Percentiles rank a stretch among this genome's conserved stretches.
These are phyloP conservation scores for Hypocrella siamensis DNA, from an alignment of 2,329 filamentous ascomycete species.

Conservation along the genomic window DNA sequence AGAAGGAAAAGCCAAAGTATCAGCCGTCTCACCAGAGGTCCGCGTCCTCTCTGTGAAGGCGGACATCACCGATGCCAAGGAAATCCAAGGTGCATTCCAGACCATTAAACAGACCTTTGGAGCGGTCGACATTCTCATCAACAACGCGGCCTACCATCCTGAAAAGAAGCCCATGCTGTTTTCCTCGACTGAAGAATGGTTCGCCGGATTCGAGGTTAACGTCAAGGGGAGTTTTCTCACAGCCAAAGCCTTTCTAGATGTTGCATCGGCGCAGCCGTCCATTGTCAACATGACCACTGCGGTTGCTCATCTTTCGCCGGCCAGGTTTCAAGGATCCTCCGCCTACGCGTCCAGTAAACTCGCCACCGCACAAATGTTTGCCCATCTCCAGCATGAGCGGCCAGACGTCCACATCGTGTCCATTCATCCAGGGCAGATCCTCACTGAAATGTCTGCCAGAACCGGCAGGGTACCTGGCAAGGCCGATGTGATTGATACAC, in stretches of 20 bases:
- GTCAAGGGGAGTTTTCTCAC: constrained; percentile 9
- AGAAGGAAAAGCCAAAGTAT: constrained; percentile 2
- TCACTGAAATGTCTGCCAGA: too few relatives aligned
- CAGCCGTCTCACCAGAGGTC: neutral
- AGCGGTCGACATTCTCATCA: constrained; percentile 12
- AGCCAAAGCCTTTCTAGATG: constrained; percentile 6
- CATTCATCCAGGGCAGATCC: neutral
- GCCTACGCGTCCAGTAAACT: neutral
- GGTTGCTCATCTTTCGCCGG: too few relatives aligned
- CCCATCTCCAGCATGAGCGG: neutral
- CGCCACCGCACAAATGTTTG: neutral
- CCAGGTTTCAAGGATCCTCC: too few relatives aligned
- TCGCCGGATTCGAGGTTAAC: constrained; percentile 11
- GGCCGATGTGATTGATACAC: too few relatives aligned
- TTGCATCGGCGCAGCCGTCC: neutral
- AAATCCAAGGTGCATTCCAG: constrained; percentile 1
- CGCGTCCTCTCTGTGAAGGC: neutral
- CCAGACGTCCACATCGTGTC: neutral
- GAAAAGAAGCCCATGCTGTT: constrained; percentile 6
- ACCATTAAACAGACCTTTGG: constrained; percentile 1
- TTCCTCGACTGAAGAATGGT: constrained; percentile 9
- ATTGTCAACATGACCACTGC: too few relatives aligned
- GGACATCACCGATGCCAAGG: neutral
- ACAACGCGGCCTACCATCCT: constrained; percentile 12
- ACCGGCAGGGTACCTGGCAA: too few relatives aligned